A percentile compares a stretch with the other conserved stretches of the same genome.
phyloP scores from a whole-genome alignment of 1,139 yeast species.

The Suhomyces kunorum region DNA sequence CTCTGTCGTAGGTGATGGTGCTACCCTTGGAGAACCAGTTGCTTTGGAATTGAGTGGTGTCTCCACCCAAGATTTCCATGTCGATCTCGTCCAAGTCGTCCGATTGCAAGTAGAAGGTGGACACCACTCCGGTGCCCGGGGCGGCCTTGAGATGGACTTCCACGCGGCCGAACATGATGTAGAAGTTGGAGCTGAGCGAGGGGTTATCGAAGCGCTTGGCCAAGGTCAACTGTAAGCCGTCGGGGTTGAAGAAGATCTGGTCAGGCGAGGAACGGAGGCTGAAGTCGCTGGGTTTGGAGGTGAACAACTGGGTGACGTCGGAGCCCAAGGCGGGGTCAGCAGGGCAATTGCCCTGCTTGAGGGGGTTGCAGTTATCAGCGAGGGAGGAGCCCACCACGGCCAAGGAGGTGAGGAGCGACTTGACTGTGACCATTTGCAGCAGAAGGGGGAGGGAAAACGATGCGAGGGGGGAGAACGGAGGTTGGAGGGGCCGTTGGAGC shows the following conservation, averaged over 20 bases:
- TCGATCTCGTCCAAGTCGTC: constrained; percentile 89
- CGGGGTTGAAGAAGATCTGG: constrained; percentile 25
- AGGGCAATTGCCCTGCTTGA: constrained; percentile 31
- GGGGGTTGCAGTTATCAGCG: constrained; percentile 34
- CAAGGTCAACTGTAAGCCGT: constrained; percentile 62
- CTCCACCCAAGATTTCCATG: constrained; percentile 82
- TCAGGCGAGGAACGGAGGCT: constrained; percentile 26
- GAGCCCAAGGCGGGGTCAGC: constrained; percentile 59
- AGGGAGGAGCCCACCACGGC: constrained; percentile 5
- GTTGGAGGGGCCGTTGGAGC: not conserved
- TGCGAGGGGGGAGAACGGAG: not conserved
- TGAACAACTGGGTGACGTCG: constrained; percentile 53
- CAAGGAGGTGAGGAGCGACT: constrained; percentile 3
- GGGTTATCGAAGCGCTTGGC: constrained; percentile 73
- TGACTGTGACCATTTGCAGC: constrained; percentile 3
- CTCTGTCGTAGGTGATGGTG: constrained; percentile 74
- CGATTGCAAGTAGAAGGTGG: constrained; percentile 78
- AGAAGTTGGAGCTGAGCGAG: constrained; percentile 69
- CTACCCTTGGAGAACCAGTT: constrained; percentile 83
- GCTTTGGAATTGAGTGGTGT: constrained; percentile 69
- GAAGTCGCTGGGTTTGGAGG: constrained; percentile 40
- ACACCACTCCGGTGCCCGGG: constrained; percentile 71
- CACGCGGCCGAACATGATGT: constrained; percentile 83
- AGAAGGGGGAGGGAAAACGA: not conserved
- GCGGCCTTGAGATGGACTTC: constrained; percentile 75